Evolutionary conservation across 75 land plant species (phyloP).

Genomic region (Cupressus sempervirens): DNA sequence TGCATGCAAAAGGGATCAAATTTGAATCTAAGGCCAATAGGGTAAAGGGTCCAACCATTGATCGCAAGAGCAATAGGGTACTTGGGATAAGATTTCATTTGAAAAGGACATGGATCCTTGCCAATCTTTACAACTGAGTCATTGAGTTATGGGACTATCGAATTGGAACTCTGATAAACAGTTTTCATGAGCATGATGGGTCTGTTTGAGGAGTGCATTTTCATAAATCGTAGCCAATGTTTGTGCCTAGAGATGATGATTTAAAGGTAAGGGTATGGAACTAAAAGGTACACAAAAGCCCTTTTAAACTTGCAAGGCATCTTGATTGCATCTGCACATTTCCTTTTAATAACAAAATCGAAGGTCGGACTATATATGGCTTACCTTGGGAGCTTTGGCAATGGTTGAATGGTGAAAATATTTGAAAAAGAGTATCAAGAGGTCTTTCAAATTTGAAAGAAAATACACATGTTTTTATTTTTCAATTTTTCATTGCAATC

Average conservation of each 20-base stretch:
- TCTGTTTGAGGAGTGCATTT: slow-evolving; percentile 83
- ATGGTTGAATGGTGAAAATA: no score
- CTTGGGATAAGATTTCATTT: slow-evolving; percentile 75
- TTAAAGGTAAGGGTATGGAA: slow-evolving; percentile 80
- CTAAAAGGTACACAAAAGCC: slow-evolving; percentile 59
- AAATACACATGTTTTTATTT: no score
- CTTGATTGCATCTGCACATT: slow-evolving; percentile 77
- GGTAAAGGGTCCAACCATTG: slow-evolving; percentile 50
- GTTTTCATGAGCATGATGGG: slow-evolving; percentile 79
- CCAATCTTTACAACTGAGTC: slow-evolving; percentile 76
- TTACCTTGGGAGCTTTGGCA: no score
- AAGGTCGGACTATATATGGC: no score
- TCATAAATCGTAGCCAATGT: slow-evolving; percentile 74
- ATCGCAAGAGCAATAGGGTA: slow-evolving; percentile 77
- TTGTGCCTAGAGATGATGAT: slow-evolving; percentile 81
- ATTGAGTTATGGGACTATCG: slow-evolving; percentile 87
- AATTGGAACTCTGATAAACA: slow-evolving; percentile 80
- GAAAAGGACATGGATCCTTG: slow-evolving; percentile 73
- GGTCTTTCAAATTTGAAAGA: no score
- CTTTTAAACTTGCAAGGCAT: slow-evolving; percentile 67
- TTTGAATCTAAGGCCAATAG: slow-evolving; percentile 79
- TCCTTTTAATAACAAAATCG: slow-evolving; percentile 73
- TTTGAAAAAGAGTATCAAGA: no score
- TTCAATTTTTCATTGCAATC: no score
- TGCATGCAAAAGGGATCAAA: slow-evolving; percentile 46